Conservation (phyloP, 352 stramenopile species). For the Blastocystis sp. region DNA sequence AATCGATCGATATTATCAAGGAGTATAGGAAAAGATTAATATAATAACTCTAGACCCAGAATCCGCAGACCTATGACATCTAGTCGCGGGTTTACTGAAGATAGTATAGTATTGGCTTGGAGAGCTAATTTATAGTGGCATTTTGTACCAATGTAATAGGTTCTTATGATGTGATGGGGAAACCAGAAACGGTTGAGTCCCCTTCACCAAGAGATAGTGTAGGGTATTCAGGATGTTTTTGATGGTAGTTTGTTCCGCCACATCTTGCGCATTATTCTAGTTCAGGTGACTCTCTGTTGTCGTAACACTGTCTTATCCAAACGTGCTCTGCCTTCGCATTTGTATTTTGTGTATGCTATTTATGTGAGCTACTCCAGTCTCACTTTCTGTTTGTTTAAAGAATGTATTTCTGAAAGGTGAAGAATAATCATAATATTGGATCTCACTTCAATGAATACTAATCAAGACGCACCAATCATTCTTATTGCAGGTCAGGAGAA, state of each 20-base stretch:
- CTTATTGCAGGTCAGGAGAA: conserved; percentile 66
- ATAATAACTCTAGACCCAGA: neutral
- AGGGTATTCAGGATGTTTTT: neutral
- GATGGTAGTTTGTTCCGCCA: conserved; percentile 36
- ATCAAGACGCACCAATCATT: conserved; percentile 40
- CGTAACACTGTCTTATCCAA: neutral
- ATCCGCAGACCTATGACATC: neutral
- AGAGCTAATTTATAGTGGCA: neutral
- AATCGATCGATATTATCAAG: neutral
- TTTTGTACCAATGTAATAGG: neutral
- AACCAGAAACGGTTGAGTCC: neutral
- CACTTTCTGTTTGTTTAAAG: neutral
- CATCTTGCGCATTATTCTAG: conserved; percentile 2
- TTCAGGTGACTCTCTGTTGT: conserved; percentile 23
- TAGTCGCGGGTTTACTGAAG: neutral
- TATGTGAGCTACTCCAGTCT: neutral
- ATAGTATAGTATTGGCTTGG: neutral
- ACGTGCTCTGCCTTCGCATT: neutral
- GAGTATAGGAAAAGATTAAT: neutral
- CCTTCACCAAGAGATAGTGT: neutral
- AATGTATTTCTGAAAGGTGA: neutral
- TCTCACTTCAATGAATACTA: neutral
- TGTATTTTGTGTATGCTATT: too few relatives aligned
- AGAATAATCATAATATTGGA: neutral
- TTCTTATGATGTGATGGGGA: neutral